phyloP scores from a whole-genome alignment of 768 basidiomycete genomes.

The Calocybe gangraenosa region DNA sequence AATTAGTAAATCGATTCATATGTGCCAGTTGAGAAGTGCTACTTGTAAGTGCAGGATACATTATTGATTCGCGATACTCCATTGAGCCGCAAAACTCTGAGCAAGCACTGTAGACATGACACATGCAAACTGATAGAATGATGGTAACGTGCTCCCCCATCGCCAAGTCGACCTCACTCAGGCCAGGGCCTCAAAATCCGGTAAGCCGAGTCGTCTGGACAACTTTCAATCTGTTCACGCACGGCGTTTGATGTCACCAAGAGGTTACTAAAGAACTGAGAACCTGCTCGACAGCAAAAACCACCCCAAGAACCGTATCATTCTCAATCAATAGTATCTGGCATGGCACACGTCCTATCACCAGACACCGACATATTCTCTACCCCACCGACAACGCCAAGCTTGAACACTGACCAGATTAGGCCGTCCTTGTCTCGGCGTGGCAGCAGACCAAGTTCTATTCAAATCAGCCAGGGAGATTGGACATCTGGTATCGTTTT shows the following conservation, averaged over 20 bases:
- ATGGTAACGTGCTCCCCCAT: too few relatives aligned
- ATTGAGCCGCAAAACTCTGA: too few relatives aligned
- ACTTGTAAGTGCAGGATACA: too few relatives aligned
- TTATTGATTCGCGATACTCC: too few relatives aligned
- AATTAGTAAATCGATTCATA: too few relatives aligned
- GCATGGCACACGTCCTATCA: constrained; percentile 21
- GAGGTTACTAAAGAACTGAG: neutral
- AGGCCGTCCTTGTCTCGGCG: constrained; percentile 38
- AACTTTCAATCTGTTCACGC: constrained; percentile 6
- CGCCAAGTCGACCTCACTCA: too few relatives aligned
- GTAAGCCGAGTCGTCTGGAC: constrained; percentile 13
- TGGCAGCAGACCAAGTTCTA: constrained; percentile 39
- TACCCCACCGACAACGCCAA: constrained; percentile 38
- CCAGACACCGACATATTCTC: constrained; percentile 36
- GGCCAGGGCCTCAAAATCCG: too few relatives aligned
- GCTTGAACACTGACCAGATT: constrained; percentile 19
- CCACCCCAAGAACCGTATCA: constrained; percentile 5
- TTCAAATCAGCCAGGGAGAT: constrained; percentile 37
- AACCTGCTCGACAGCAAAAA: neutral
- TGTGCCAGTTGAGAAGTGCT: too few relatives aligned
- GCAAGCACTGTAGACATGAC: too few relatives aligned
- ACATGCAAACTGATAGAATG: too few relatives aligned
- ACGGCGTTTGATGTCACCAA: neutral
- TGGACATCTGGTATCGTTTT: constrained; percentile 41
- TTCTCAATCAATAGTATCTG: neutral